Base-by-base conservation (phyloP, 805 yeast species). In the Clavispora asparagi region DNA sequence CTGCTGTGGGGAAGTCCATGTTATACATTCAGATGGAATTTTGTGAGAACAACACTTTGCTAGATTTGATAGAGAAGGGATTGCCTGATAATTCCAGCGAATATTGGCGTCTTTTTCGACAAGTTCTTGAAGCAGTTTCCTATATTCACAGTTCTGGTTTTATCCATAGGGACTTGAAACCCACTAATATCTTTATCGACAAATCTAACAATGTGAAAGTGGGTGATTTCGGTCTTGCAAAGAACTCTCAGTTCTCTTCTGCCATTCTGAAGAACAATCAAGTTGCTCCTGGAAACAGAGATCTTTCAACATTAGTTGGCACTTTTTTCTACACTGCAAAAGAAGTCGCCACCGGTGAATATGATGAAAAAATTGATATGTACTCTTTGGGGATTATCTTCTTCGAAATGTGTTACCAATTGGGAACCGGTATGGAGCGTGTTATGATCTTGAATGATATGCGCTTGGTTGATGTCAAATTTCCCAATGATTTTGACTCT, bases 1-100 rank as follows among this genome's bases (percentile, higher is more conserved):
- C 25, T 4, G 6, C 37, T 7, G 25, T 33, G 13, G 72, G 71
- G 2, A 56, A 52, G 52, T 85, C 91, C 44, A 89, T 95, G 0
- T 66, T 94, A 28, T 94, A 87, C 62, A 94, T 94, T 54, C 99
- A 94, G 61, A 94, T 94, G 99, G 99, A 94, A 63, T 94, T 94
- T 58, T 94, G 99, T 67, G 99, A 94, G 59, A 94, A 92, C 60
- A 88, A 87, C 47, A 92, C 99, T 0, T 67, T 94, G 27, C 77
- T 78, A 43, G 96, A 94, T 65, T 69, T 94, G 50, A 92, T 94
- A 40, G 78, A 75, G 44, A 78, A 80, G 36, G 90, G 89, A 0
- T 71, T 94, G 11, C 86, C 83, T 5, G 69, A 69, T 9, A 80
- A 86, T 41, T 71, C 87, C 0, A 85, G 80, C 48, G 95, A 87